phyloP scores from a whole-genome alignment of 306 rosid species.

The Dryas alaskensis region DNA sequence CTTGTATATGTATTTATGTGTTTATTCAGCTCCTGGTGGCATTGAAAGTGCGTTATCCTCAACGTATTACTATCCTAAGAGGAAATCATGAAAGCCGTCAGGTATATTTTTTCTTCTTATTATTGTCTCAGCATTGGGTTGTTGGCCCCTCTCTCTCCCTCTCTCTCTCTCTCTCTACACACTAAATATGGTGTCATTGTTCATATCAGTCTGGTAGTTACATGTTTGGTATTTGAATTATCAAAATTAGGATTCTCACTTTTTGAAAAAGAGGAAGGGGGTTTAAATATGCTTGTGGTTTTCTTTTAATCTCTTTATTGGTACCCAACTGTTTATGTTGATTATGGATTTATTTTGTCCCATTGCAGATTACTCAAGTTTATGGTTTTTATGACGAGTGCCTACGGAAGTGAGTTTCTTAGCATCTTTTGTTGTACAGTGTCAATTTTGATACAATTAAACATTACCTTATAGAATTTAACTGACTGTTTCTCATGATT shows the following conservation, averaged over 20 bases:
- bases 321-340: constrained; percentile 8
- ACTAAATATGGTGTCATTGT: not conserved
- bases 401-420: constrained; percentile 76
- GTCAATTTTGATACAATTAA: constrained; percentile 5
- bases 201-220: not conserved
- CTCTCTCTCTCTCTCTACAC: not conserved
- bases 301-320: not conserved
- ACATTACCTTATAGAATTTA: not conserved
- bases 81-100: constrained; percentile 99
- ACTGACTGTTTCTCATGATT: not conserved
- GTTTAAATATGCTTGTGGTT: not conserved
- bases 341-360: constrained; percentile 21
- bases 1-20: constrained; percentile 6
- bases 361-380: constrained; percentile 94
- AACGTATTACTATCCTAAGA: constrained; percentile 87
- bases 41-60: constrained; percentile 88
- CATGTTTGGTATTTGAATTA: not conserved
- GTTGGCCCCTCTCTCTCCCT: not conserved
- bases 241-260: not conserved
- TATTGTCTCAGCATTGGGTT: too few relatives aligned
- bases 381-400: constrained; percentile 96
- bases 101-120: constrained; percentile 42
- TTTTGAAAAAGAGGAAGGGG: too few relatives aligned
- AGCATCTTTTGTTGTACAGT: not conserved
- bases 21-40: constrained; percentile 85